Evolutionary conservation across 139 green algal genomes (phyloP).

Genomic region (Asterochloris sp.): DNA sequence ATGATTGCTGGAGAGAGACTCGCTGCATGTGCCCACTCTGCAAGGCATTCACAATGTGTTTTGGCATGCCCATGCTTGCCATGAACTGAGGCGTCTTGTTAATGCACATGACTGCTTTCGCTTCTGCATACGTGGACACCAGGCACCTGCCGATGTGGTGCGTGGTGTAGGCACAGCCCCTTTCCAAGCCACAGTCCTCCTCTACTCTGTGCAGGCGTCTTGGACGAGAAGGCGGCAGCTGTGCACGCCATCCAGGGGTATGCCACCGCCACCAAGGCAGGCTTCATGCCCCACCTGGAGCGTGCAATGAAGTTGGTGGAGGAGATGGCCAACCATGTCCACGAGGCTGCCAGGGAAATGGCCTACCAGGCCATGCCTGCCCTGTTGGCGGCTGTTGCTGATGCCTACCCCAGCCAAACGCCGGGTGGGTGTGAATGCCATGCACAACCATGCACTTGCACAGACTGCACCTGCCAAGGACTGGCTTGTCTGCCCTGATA

Average conservation of each 20-base stretch:
- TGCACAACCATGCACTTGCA: no score
- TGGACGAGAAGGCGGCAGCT: conserved; percentile 74
- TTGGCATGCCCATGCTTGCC: no score
- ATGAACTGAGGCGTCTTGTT: no score
- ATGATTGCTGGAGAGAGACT: no score
- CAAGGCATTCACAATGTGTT: no score
- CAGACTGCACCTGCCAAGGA: no score
- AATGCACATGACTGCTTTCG: neutral
- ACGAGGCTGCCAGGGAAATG: conserved; percentile 57
- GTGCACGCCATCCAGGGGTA: conserved; percentile 59
- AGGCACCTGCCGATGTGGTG: neutral
- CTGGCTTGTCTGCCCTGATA: no score
- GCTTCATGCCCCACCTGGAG: conserved; percentile 53
- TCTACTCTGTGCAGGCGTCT: conserved; percentile 39
- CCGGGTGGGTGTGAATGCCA: neutral
- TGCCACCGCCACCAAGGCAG: conserved; percentile 34
- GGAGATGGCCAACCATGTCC: conserved; percentile 47
- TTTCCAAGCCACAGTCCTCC: neutral
- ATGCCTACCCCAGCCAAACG: conserved; percentile 16
- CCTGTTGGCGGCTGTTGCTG: conserved; percentile 3
- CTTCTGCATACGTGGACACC: neutral
- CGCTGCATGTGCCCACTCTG: no score
- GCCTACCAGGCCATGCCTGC: conserved; percentile 34
- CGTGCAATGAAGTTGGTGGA: conserved; percentile 32
- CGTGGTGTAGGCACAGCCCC: neutral